Percentiles rank a stretch among this genome's conserved stretches.
Conservation (phyloP, 208 protist genomes). For the Trypanosoma vivax region DNA sequence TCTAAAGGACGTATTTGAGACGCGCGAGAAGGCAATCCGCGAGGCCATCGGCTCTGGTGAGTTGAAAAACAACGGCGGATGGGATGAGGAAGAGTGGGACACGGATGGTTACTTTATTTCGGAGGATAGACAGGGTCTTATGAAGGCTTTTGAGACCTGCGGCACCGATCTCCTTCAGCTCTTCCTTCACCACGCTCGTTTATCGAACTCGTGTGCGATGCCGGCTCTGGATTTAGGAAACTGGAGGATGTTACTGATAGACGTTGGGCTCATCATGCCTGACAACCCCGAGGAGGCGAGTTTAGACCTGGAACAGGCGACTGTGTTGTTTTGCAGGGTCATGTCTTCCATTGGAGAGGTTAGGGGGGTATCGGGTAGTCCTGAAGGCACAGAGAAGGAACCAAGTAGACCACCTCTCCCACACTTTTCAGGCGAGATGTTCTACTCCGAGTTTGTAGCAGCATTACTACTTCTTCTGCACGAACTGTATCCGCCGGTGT, state of each 20-base stretch:
- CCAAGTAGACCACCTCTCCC: neutral
- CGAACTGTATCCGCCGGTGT: conserved; percentile 32
- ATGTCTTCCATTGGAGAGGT: conserved; percentile 15
- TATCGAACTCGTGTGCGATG: conserved; percentile 61
- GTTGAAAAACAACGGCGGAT: neutral
- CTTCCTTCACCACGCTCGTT: conserved; percentile 43
- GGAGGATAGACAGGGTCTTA: conserved; percentile 21
- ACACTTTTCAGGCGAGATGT: conserved; percentile 25
- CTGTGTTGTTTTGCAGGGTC: conserved; percentile 45
- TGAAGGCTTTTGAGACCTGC: conserved; percentile 22
- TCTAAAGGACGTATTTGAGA: conserved; percentile 14
- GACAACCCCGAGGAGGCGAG: conserved; percentile 16
- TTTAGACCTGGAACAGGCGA: conserved; percentile 49
- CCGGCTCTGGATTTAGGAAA: conserved; percentile 67
- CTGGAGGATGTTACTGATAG: conserved; percentile 73
- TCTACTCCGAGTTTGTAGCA: conserved; percentile 57
- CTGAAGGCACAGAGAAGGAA: neutral
- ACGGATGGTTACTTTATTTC: conserved; percentile 10
- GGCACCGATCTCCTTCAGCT: conserved; percentile 53
- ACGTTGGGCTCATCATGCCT: conserved; percentile 44
- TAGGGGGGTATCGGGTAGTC: neutral
- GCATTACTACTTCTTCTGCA: conserved; percentile 59
- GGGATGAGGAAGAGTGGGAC: conserved; percentile 14
- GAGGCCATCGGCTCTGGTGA: conserved; percentile 8
- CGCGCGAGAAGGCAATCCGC: conserved; percentile 28